A percentile compares a stretch with the other conserved stretches of the same genome.
These are phyloP conservation scores for Flaveria floridana DNA, from an alignment of 140 eudicot species.

Conservation along the genomic window DNA sequence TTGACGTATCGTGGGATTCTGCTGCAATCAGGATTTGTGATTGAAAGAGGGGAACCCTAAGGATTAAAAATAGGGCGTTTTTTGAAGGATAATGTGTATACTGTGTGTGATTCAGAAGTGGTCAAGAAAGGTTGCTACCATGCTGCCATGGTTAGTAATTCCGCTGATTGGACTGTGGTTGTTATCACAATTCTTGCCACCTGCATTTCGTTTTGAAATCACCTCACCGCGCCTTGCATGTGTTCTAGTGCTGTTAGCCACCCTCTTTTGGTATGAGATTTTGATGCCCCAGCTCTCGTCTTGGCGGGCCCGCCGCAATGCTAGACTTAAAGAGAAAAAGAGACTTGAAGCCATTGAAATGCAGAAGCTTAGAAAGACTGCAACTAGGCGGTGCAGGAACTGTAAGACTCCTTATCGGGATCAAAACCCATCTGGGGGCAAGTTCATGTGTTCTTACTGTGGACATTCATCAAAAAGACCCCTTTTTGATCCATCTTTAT, in stretches of 20 bases:
- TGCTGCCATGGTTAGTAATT: conserved; percentile 91
- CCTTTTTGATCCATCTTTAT: conserved; percentile 64
- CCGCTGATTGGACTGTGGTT: conserved; percentile 89
- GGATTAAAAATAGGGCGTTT: conserved; percentile 28
- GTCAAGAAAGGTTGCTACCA: conserved; percentile 86
- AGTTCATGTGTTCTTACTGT: conserved; percentile 85
- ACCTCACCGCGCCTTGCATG: conserved; percentile 91
- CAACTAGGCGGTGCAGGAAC: conserved; percentile 81
- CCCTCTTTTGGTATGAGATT: conserved; percentile 88
- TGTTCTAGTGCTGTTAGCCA: conserved; percentile 71
- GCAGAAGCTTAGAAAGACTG: conserved; percentile 81
- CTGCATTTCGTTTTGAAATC: conserved; percentile 77
- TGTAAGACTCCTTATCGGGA: conserved; percentile 86
- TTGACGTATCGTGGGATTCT: conserved; percentile 15
- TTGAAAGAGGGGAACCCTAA: conserved; percentile 5
- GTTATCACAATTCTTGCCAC: conserved; percentile 83
- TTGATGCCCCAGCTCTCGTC: conserved; percentile 83
- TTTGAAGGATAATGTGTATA: conserved; percentile 85
- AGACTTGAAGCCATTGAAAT: conserved; percentile 82
- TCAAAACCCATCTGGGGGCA: conserved; percentile 91
- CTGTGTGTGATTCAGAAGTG: conserved; percentile 92
- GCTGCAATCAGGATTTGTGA: conserved; percentile 24
- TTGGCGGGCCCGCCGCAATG: conserved; percentile 79
- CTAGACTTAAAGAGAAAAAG: conserved; percentile 81
- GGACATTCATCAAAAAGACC: conserved; percentile 91